Evolutionary conservation across 2,329 filamentous ascomycete genomes (phyloP).

Genomic region (Falciphora oryzae): DNA sequence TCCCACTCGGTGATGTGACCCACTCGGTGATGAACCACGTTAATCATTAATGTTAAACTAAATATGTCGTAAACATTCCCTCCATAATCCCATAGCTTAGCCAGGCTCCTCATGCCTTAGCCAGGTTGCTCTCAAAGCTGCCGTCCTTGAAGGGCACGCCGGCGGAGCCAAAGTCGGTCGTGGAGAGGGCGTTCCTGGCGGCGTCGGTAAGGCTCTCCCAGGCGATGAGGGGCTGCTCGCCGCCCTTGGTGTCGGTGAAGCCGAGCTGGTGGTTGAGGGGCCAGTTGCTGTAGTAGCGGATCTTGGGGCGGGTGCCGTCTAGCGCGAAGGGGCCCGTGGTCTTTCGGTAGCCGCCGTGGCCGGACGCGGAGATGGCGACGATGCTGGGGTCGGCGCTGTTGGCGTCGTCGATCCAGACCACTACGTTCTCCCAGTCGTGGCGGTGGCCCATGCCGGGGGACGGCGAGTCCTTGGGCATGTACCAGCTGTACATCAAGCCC

Average conservation of each 20-base stretch:
- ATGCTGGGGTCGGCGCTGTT: constrained; percentile 24
- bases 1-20: too few species aligned
- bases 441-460: constrained; percentile 28
- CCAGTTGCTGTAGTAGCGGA: constrained; percentile 28
- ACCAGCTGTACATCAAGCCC: constrained; percentile 39
- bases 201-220: constrained; percentile 35
- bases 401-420: constrained; percentile 27
- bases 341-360: constrained; percentile 29
- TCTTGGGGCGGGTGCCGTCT: constrained; percentile 19
- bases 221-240: constrained; percentile 33
- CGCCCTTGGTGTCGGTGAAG: constrained; percentile 30
- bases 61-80: neutral
- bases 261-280: constrained; percentile 30
- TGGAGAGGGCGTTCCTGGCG: constrained; percentile 28
- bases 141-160: constrained; percentile 33
- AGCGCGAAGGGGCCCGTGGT: constrained; percentile 15
- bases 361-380: constrained; percentile 30
- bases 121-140: constrained; percentile 17
- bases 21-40: too few species aligned
- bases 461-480: constrained; percentile 40
- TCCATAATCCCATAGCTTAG: neutral
- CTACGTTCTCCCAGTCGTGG: constrained; percentile 34
- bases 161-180: constrained; percentile 34
- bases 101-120: constrained; percentile 9
- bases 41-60: neutral